Conservation (phyloP, 2,329 filamentous ascomycete genomes). For the Neopestalotiopsis clavispora region DNA sequence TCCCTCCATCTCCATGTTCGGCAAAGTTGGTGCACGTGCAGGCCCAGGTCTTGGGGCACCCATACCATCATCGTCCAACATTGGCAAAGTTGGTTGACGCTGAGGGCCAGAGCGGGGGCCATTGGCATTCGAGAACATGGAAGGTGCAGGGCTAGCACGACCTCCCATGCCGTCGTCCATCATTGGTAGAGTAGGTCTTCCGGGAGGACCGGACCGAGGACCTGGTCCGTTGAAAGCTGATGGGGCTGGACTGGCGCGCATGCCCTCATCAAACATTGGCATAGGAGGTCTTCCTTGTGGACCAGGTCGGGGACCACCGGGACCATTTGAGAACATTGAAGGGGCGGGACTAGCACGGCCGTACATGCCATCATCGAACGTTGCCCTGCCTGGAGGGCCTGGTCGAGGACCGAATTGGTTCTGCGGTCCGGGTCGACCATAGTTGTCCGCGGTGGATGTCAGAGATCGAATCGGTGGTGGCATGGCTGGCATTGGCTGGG, state of each 20-base stretch:
- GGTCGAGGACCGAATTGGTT: constrained; percentile 26
- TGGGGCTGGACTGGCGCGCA: constrained; percentile 38
- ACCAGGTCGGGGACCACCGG: constrained; percentile 21
- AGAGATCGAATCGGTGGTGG: constrained; percentile 39
- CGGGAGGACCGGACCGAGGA: background rate
- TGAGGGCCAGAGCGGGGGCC: background rate
- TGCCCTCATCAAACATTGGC: constrained; percentile 28
- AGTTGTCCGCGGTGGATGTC: constrained; percentile 37
- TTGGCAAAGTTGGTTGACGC: constrained; percentile 16
- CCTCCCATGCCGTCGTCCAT: constrained; percentile 11
- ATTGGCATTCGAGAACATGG: constrained; percentile 15
- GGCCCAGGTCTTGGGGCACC: constrained; percentile 2
- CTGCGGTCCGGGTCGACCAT: constrained; percentile 30
- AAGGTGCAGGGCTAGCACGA: constrained; percentile 35
- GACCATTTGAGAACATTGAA: constrained; percentile 23
- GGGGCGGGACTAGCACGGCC: constrained; percentile 40
- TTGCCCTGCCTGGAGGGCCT: constrained; percentile 27
- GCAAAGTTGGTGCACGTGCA: constrained; percentile 5
- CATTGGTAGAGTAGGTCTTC: constrained; percentile 13
- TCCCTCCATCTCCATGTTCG: background rate
- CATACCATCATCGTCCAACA: constrained; percentile 27
- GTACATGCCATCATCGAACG: constrained; percentile 31
- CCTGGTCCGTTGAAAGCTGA: constrained; percentile 29
- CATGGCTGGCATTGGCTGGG: constrained; percentile 35
- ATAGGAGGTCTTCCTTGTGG: constrained; percentile 16